Evolutionary conservation across 208 protist species (phyloP).

Genomic region (Crithidia fasciculata): DNA sequence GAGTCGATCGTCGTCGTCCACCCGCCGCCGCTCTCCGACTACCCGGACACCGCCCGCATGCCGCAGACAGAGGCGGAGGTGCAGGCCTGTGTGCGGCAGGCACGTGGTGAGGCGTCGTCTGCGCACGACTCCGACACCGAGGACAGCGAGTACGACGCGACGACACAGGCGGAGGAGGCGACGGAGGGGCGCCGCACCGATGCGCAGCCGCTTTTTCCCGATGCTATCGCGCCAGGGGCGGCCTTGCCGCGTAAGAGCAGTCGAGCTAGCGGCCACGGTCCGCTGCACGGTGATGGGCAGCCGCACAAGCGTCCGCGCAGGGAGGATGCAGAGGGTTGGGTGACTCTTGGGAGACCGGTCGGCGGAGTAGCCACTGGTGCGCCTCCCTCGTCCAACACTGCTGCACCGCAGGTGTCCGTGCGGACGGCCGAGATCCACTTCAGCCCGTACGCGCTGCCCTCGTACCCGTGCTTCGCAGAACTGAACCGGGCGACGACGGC

Average conservation of each 20-base stretch:
- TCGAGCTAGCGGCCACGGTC: not conserved
- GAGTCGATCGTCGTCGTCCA: conserved; percentile 36
- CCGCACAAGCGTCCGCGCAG: conserved; percentile 12
- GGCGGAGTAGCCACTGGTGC: not conserved
- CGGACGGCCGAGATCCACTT: conserved; percentile 26
- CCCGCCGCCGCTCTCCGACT: conserved; percentile 24
- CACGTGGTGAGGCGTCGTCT: not conserved
- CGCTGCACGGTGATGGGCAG: not conserved
- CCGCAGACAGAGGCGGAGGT: conserved; percentile 31
- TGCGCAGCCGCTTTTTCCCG: conserved; percentile 61
- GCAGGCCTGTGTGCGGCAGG: conserved; percentile 20
- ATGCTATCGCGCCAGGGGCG: conserved; percentile 14
- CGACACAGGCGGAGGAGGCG: not conserved
- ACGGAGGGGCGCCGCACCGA: conserved; percentile 51
- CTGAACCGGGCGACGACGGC: not conserved
- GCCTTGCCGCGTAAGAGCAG: not conserved
- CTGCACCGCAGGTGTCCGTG: not conserved
- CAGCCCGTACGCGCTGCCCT: conserved; percentile 30
- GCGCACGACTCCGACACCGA: conserved; percentile 5
- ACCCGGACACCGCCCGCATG: conserved; percentile 18
- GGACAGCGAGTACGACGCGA: conserved; percentile 2
- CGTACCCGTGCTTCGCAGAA: conserved; percentile 55
- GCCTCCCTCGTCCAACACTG: not conserved
- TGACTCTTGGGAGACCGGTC: conserved; percentile 22
- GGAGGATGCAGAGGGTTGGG: conserved; percentile 46